A percentile compares a stretch with the other conserved stretches of the same genome.
These are phyloP conservation scores for Pinus taeda DNA, from an alignment of 75 land plant species.

Conservation along the genomic window DNA sequence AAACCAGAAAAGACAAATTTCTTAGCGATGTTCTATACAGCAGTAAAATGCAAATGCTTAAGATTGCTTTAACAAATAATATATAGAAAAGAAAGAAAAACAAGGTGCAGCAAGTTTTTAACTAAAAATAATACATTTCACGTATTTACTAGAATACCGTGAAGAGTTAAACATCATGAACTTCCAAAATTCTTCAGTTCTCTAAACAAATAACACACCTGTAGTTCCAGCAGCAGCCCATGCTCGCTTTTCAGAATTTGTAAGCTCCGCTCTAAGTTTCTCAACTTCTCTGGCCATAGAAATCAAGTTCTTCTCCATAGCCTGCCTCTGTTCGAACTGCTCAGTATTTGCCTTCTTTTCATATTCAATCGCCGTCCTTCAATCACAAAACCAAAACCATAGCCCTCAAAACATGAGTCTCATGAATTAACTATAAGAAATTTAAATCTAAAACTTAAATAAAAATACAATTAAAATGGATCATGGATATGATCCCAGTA, in stretches of 20 bases:
- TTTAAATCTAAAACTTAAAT: too few relatives aligned
- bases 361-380: conserved; percentile 60
- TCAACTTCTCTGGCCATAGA: conserved; percentile 82
- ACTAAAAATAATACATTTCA: too few relatives aligned
- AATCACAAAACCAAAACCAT: background rate
- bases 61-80: too few relatives aligned
- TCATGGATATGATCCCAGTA: background rate
- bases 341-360: conserved; percentile 76
- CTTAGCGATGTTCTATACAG: too few relatives aligned
- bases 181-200: too few relatives aligned
- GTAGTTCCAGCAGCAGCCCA: conserved; percentile 14
- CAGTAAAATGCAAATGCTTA: too few relatives aligned
- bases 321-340: conserved; percentile 59
- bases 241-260: conserved; percentile 49
- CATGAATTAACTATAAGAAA: too few relatives aligned
- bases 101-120: too few relatives aligned
- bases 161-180: too few relatives aligned
- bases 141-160: too few relatives aligned
- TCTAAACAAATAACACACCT: background rate
- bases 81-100: too few relatives aligned
- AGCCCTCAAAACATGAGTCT: background rate
- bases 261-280: conserved; percentile 71
- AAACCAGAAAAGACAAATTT: too few relatives aligned
- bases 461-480: background rate
- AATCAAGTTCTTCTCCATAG: conserved; percentile 76